These are phyloP conservation scores for Aquilaria agallochum DNA, from an alignment of 441 rosid genomes.

Conservation along the genomic window DNA sequence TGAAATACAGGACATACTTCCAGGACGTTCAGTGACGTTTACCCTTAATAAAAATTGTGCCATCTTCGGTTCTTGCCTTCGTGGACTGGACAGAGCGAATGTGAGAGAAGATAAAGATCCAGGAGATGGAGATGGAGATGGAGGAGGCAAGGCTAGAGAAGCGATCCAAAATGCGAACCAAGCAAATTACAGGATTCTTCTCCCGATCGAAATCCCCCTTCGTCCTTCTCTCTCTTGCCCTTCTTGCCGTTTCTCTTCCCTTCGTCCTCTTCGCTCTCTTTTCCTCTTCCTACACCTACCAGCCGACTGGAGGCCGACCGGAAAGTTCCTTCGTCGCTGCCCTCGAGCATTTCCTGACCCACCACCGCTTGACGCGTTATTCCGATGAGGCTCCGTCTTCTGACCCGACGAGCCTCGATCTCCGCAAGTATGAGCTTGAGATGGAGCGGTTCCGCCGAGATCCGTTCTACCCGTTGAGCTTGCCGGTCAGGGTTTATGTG, in stretches of 20 bases:
- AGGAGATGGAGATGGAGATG: no score
- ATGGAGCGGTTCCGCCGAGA: constrained; percentile 33
- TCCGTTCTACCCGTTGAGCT: constrained; percentile 43
- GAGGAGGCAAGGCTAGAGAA: no score
- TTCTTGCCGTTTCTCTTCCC: constrained; percentile 32
- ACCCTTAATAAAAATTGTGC: no score
- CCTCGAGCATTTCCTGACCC: constrained; percentile 55
- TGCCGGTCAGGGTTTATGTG: constrained; percentile 78
- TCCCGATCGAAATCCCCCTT: constrained; percentile 42
- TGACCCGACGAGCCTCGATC: constrained; percentile 43
- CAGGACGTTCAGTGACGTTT: no score
- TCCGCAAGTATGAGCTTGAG: constrained; percentile 36
- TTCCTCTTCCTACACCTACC: constrained; percentile 18
- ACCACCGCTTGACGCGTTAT: constrained; percentile 16
- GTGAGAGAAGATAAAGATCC: no score
- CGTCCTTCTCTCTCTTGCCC: constrained; percentile 27
- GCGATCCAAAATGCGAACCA: constrained; percentile 6
- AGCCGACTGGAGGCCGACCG: constrained; percentile 15
- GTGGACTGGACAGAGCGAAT: no score
- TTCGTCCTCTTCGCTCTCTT: constrained; percentile 26
- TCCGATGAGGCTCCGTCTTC: constrained; percentile 38
- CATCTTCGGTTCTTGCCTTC: no score
- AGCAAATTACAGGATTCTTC: constrained; percentile 11
- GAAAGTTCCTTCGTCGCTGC: constrained; percentile 72
- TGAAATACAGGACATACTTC: no score